Evolutionary conservation across 257 asterid species (phyloP).

Genomic region (Linaria vulgaris): DNA sequence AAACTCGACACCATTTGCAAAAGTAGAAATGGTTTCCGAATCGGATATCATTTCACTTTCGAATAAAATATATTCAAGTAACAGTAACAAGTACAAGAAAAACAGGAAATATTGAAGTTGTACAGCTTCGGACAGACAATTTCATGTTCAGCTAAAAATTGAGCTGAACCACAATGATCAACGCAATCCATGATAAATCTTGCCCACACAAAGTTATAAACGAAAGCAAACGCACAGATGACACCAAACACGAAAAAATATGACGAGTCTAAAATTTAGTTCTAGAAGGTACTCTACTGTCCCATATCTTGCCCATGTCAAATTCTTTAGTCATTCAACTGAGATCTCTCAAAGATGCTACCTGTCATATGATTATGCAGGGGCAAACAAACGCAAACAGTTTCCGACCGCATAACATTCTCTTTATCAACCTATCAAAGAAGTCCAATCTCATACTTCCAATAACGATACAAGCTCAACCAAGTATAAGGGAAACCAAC

Average conservation of each 20-base stretch:
- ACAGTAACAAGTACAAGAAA: neutral
- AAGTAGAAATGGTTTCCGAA: slow-evolving; percentile 8
- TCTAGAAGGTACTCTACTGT: neutral
- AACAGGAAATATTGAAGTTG: neutral
- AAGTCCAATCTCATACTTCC: slow-evolving; percentile 1
- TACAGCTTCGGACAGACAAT: neutral
- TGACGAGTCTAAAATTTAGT: neutral
- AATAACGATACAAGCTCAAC: neutral
- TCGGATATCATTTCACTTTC: neutral
- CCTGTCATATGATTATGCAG: neutral
- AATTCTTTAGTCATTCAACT: slow-evolving; percentile 14
- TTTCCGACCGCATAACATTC: slow-evolving; percentile 9
- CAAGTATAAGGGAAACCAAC: slow-evolving; percentile 3
- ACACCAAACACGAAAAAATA: neutral
- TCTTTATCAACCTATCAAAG: neutral
- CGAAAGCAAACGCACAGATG: neutral
- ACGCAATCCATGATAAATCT: neutral
- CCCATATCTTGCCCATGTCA: slow-evolving; percentile 2
- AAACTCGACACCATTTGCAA: neutral
- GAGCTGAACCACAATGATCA: neutral
- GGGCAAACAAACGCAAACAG: neutral
- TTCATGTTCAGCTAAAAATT: neutral
- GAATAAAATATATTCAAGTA: slow-evolving; percentile 3
- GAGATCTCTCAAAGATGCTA: slow-evolving; percentile 17
- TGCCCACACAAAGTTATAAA: neutral